Evolutionary conservation across 805 yeast species (phyloP).

Genomic region (Spathaspora gorwiae): DNA sequence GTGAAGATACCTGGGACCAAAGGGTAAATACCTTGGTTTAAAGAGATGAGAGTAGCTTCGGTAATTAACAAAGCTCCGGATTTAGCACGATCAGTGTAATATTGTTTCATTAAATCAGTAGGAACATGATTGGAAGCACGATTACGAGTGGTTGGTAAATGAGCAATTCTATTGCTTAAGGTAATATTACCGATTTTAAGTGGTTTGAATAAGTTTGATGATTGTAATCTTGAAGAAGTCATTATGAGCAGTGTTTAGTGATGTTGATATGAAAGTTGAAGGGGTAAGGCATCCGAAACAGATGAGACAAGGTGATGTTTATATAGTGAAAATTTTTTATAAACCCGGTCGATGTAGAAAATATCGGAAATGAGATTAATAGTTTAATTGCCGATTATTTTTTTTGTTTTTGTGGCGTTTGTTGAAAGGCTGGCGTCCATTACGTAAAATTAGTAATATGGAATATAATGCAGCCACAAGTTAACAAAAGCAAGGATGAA

Average conservation of each 20-base stretch:
- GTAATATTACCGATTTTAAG: slow-evolving; percentile 28
- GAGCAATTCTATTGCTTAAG: slow-evolving; percentile 17
- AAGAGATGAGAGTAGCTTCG: slow-evolving; percentile 31
- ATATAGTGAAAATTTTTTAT: no score
- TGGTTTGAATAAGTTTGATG: slow-evolving; percentile 24
- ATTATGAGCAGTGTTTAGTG: not conserved
- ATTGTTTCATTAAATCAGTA: slow-evolving; percentile 21
- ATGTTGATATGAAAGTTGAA: not conserved
- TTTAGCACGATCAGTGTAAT: slow-evolving; percentile 27
- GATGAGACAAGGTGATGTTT: not conserved
- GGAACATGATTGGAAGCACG: slow-evolving; percentile 25
- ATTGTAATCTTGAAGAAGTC: slow-evolving; percentile 5
- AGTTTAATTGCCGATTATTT: no score
- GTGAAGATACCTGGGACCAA: slow-evolving; percentile 49
- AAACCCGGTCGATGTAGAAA: no score
- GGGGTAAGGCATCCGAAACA: not conserved
- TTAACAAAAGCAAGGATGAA: no score
- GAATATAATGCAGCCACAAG: no score
- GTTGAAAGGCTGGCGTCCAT: no score
- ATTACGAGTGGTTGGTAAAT: slow-evolving; percentile 24
- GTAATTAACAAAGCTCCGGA: slow-evolving; percentile 24
- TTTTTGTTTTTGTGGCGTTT: no score
- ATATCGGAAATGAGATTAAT: no score
- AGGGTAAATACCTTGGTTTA: slow-evolving; percentile 36
- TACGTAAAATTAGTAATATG: no score